Evolutionary conservation across 495 filamentous ascomycete genomes (phyloP).

Genomic region (Glutinoglossum americanum): DNA sequence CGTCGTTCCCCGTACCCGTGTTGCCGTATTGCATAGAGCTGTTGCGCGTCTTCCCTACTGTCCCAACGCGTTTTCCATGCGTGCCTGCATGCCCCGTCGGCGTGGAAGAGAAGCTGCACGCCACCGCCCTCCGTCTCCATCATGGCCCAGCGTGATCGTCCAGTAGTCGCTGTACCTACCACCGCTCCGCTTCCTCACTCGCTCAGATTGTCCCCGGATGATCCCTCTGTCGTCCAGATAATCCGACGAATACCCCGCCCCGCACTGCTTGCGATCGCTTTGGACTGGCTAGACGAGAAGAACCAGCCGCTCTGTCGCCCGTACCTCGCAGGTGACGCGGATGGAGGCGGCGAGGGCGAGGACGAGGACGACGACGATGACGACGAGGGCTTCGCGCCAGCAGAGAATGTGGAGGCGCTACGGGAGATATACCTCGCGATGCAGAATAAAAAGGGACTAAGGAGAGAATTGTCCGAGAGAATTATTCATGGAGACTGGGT

Average conservation of each 20-base stretch:
- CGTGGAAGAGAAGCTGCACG: too few relatives aligned
- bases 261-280: conserved; percentile 43
- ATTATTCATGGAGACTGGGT: conserved; percentile 58
- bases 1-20: too few relatives aligned
- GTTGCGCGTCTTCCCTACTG: too few relatives aligned
- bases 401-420: conserved; percentile 36
- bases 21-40: too few relatives aligned
- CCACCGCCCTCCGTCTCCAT: too few relatives aligned
- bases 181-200: conserved; percentile 3
- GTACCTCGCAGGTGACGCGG: conserved; percentile 22
- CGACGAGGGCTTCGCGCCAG: conserved; percentile 36
- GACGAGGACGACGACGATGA: conserved; percentile 22
- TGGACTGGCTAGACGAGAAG: conserved; percentile 49
- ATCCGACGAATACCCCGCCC: conserved; percentile 46
- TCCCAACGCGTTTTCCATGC: too few relatives aligned
- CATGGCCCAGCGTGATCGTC: too few relatives aligned
- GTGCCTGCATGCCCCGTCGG: too few relatives aligned
- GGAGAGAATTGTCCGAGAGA: conserved; percentile 52
- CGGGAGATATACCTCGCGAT: conserved; percentile 37
- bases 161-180: conserved; percentile 2
- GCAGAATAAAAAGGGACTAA: conserved; percentile 39
- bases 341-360: conserved; percentile 23
- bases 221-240: conserved; percentile 38
- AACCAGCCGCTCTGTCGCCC: conserved; percentile 35
- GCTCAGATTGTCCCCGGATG: conserved; percentile 39